Evolutionary conservation across 2,329 filamentous ascomycete species (phyloP), one percentile per base, ranked within the genome.

Genomic region (Fusarium mundagurra): DNA sequence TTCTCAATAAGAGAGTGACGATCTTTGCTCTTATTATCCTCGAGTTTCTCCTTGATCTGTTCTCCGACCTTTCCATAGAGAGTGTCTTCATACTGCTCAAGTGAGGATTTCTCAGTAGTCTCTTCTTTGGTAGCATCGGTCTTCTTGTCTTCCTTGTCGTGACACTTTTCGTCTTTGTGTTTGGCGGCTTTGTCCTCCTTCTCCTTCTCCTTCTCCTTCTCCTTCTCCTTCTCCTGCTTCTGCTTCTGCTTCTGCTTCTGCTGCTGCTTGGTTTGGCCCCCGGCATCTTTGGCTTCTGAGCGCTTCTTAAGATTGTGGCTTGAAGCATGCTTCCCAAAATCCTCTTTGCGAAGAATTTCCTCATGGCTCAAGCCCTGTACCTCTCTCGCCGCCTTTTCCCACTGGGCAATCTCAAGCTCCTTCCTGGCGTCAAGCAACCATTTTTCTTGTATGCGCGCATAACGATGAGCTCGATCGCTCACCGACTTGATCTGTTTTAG

Each of bases 41-140:
- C 43, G 17, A 69, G 41, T 16, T 18, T 38, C 2, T 33, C 17
- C 41, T 39, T 13, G 36, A 70, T 22, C 20, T 65, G 51, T 17
- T 65, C 22, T 33, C 36, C 50, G 41, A 72, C 39, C 3, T 34
- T 47, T 16, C 47, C 38, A 24, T 73, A 72, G 44, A 72, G 47
- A 27, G n/a, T 9, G 44, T 73, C 38, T 57, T 72, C 69, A 8
- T 73, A 50, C 33, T 69, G 31, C 5, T 53, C 36, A 14, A 8
- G 20, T 41, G 11, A 41, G 31, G 14, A 24, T 33, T 50, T 36
- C 20, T 27, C 11, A 36, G 31, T n/a, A 20, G 31, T 17, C 31
- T 50, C 24, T 36, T 29, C 18, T 29, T 51, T 47, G 54, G 20
- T 22, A 36, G 12, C n/a, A 36, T 29, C 31, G 11, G 55, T 12